Percentiles rank a stretch among this genome's conserved stretches.
Evolutionary conservation across 805 yeast genomes (phyloP).

Genomic region (Ogataea neopini): DNA sequence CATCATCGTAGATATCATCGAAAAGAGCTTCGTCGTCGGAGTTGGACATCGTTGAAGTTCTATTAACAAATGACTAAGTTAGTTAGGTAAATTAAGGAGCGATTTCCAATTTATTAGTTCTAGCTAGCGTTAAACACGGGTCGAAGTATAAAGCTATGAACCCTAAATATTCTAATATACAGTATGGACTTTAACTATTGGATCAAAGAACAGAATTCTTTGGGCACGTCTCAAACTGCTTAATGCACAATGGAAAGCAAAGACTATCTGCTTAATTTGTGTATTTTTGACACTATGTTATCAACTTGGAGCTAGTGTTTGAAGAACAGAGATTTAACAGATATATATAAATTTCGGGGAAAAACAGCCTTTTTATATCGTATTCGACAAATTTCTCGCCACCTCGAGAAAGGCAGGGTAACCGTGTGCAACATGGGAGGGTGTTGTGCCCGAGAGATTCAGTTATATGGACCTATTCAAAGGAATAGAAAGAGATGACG

Average conservation of each 20-base stretch:
- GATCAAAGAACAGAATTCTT: neutral
- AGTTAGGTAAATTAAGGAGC: slow-evolving; percentile 5
- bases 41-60: slow-evolving; percentile 45
- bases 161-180: slow-evolving; percentile 10
- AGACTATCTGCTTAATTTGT: neutral
- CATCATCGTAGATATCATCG: slow-evolving; percentile 75
- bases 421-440: neutral
- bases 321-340: neutral
- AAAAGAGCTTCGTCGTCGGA: slow-evolving; percentile 91
- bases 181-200: slow-evolving; percentile 4
- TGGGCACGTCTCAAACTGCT: slow-evolving; percentile 2
- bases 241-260: neutral
- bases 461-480: no score
- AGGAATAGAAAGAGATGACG: no score
- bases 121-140: slow-evolving; percentile 8
- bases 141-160: slow-evolving; percentile 11
- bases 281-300: neutral
- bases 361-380: neutral
- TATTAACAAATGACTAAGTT: neutral
- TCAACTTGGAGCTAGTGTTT: neutral
- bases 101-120: slow-evolving; percentile 12
- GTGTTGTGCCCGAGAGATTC: no score
- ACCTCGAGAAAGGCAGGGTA: neutral
- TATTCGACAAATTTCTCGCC: slow-evolving; percentile 4
- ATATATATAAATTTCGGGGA: neutral